Evolutionary conservation across 805 yeast genomes (phyloP).

Genomic region (Candida morakotiae): DNA sequence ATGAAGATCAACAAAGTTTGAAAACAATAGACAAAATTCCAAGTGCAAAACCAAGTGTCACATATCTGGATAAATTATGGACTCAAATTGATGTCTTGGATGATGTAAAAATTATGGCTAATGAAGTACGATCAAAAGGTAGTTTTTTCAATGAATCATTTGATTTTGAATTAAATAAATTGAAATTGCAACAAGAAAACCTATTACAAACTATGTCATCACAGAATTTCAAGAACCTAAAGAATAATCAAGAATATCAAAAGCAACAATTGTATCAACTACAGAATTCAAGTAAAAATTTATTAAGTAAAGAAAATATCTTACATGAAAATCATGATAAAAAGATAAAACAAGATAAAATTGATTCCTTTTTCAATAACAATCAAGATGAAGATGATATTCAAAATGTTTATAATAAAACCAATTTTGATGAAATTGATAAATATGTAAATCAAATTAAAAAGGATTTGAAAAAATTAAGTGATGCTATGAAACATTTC

Average conservation of each 20-base stretch:
- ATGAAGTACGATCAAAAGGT: constrained; percentile 36
- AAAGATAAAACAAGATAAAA: constrained; percentile 19
- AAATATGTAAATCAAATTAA: constrained; percentile 48
- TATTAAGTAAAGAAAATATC: constrained; percentile 15
- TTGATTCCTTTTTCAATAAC: constrained; percentile 22
- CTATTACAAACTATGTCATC: constrained; percentile 30
- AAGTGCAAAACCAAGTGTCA: constrained; percentile 54
- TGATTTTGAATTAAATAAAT: constrained; percentile 44
- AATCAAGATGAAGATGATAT: constrained; percentile 15
- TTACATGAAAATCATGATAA: constrained; percentile 15
- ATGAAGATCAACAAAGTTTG: constrained; percentile 12
- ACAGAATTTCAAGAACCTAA: constrained; percentile 17
- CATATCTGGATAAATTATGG: constrained; percentile 77
- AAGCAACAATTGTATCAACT: constrained; percentile 16
- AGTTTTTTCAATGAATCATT: constrained; percentile 53
- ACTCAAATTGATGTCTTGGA: constrained; percentile 82
- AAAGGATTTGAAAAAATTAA: constrained; percentile 47
- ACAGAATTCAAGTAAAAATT: constrained; percentile 3
- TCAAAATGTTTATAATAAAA: constrained; percentile 38
- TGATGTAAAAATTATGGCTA: constrained; percentile 64
- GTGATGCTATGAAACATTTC: constrained; percentile 44
- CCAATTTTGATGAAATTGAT: constrained; percentile 49
- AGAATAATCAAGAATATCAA: constrained; percentile 14
- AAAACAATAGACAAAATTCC: constrained; percentile 46
- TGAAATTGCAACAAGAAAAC: constrained; percentile 52